Base-by-base conservation (phyloP, 345 rosid genomes). In the Aegle marmelos region DNA sequence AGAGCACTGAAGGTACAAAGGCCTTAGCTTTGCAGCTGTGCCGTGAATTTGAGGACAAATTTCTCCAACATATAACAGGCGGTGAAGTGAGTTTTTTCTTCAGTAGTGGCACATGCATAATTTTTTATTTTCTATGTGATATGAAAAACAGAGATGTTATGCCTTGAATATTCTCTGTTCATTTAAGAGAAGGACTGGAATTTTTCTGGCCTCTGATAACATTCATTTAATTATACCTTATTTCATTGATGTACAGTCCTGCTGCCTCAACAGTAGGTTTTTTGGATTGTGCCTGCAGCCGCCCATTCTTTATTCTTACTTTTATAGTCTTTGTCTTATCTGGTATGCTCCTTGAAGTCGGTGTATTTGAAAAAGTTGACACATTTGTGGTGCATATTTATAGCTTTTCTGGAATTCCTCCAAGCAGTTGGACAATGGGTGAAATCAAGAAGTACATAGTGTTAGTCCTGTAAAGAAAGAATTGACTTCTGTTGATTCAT, bases 1-100 rank as follows among this genome's bases (percentile, higher is more conserved):
- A 74, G 77, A 91, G 92, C 85, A 80, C 94, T 68, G 99, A 97
- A 90, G 98, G 99, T 74, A 94, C 99, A 45, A 88, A 91, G 88
- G 98, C 98, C 78, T 78, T 97, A 64, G 99, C 98, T 68, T 89
- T 97, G 94, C 97, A 94, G 91, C 91, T 97, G 53, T 97, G 99
- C 78, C 98, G 99, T 78, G 98, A 97, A 82, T 97, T 93, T 88
- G 98, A 97, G 82, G 99, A 97, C 81, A 94, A 90, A 82, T 97
- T 97, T 89, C 98, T 97, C 79, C 92, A 60, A 74, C 99, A 97
- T 86, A 85, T 97, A 74, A 85, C 85, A 14, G 93, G 97, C 76
- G 97, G 98, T 77, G 99, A 97, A 86, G 99, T 97, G 76, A 92
- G 95, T 87, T 71, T 41, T 83, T 79, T 73, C 63, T 50, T 79